Base-by-base conservation (phyloP, 2,329 filamentous ascomycete species). In the Phoma sp. region DNA sequence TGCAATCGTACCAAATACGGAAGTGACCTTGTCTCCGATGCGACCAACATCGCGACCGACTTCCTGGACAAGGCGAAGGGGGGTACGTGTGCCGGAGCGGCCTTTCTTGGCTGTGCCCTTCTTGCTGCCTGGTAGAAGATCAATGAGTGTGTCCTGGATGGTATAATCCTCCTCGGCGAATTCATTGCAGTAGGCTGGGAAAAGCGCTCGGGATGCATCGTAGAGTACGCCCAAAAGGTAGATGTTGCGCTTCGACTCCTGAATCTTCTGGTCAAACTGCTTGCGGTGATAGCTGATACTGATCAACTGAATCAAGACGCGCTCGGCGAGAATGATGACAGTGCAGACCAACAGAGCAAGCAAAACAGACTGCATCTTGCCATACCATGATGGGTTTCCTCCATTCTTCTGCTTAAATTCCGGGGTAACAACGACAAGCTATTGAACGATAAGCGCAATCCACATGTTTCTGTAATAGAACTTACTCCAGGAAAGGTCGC, bases 81-180 rank as follows among this genome's bases (percentile, higher is more conserved):
- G 93, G 2, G 90, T 91, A 5, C 83, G 85, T 7, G 87, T 86
- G 37, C 89, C 90, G 3, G 81, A 83, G 29, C 77, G 78, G 21
- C 72, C 76, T 69, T 81, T 79, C 33, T 76, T 69, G 10, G 62
- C 43, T 7, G 67, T 76, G 34, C 78, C 81, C 64, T 80, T 82
- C 53, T 84, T 85, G 56, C 82, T 83, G 14, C 82, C 79, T 15
- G 91, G 79, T 60, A 86, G 82, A 38, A 91, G 79, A 67, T 92
- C 74, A 36, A 82, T 62, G 15, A 67, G 64, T 18, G 77, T 85
- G 68, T 96, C 92, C 69, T 90, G 91, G 72, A 99, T 97, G 67
- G 92, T 82, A 71, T 93, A 90, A 75, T 99, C 95, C 72, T 98
- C 95, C 20, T 97, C 91, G 15, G 84, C 82, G 66, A 99, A 98